A percentile compares a stretch with the other conserved stretches of the same genome.
Conservation (phyloP, 106 monocot genomes). For the Alisma plantagoaquatica region DNA sequence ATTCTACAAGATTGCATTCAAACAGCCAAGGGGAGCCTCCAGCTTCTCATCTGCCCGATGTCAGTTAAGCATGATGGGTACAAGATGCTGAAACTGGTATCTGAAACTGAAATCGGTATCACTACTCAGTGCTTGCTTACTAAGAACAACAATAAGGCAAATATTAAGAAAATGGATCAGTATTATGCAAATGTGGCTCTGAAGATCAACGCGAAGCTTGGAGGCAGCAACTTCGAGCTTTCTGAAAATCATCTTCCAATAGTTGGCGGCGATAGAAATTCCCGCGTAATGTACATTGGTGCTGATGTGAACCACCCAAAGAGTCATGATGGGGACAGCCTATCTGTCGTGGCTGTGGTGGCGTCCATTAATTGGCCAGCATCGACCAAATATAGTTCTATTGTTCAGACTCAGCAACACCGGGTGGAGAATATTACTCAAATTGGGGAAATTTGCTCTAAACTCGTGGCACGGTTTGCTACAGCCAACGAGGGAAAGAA, state of each 20-base stretch:
- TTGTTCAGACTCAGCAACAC: slow-evolving; percentile 22
- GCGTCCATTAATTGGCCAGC: slow-evolving; percentile 16
- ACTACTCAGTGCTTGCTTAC: slow-evolving; percentile 34
- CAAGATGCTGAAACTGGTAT: slow-evolving; percentile 32
- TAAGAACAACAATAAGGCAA: too few relatives aligned
- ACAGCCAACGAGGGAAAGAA: slow-evolving; percentile 2
- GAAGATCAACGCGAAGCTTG: slow-evolving; percentile 51
- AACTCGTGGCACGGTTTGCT: slow-evolving; percentile 18
- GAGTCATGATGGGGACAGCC: slow-evolving; percentile 12
- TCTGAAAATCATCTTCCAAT: slow-evolving; percentile 13
- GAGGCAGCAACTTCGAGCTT: slow-evolving; percentile 34
- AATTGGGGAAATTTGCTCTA: slow-evolving; percentile 23
- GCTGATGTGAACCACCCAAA: slow-evolving; percentile 52
- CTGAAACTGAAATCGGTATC: slow-evolving; percentile 37
- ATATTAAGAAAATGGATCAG: slow-evolving; percentile 2
- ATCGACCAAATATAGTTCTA: slow-evolving; percentile 11
- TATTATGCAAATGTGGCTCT: slow-evolving; percentile 34
- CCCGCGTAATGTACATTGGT: slow-evolving; percentile 29
- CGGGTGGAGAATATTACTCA: slow-evolving; percentile 19
- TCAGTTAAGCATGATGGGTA: slow-evolving; percentile 21
- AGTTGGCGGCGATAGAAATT: not conserved
- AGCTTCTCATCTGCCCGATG: slow-evolving; percentile 38
- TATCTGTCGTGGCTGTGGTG: slow-evolving; percentile 35
- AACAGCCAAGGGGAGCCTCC: not conserved
- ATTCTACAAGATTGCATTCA: slow-evolving; percentile 8